phyloP scores from a whole-genome alignment of 2,329 filamentous ascomycete species.

The Cercospora zeina region DNA sequence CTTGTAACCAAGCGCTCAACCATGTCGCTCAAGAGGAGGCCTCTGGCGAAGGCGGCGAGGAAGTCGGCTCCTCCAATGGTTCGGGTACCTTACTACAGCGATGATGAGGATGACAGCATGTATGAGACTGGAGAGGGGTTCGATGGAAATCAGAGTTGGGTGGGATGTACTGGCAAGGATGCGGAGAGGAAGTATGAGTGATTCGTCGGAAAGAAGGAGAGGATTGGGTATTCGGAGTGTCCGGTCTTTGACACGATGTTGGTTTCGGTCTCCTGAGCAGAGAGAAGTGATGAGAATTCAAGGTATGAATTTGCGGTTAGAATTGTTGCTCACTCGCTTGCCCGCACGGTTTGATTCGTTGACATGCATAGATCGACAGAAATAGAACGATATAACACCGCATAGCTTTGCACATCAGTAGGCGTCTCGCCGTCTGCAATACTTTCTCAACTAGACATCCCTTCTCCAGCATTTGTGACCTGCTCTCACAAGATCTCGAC shows the following conservation, averaged over 20 bases:
- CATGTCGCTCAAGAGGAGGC: not conserved
- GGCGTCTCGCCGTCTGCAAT: not conserved
- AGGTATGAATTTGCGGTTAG: too few species aligned
- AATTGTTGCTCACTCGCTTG: not conserved
- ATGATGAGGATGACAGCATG: too few species aligned
- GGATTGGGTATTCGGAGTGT: not conserved
- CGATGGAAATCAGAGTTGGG: slow-evolving; percentile 5
- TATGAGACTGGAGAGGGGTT: slow-evolving; percentile 19
- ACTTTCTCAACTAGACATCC: not conserved
- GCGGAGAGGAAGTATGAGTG: not conserved
- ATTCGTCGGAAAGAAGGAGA: not conserved
- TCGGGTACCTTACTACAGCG: too few species aligned
- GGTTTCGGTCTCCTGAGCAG: not conserved
- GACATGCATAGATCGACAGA: not conserved
- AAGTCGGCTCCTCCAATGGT: too few species aligned
- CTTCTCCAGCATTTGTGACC: not conserved
- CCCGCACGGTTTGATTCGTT: too few species aligned
- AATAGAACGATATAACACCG: not conserved
- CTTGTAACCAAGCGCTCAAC: not conserved
- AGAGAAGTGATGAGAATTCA: not conserved
- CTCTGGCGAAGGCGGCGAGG: too few species aligned
- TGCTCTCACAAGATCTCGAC: not conserved
- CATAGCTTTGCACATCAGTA: slow-evolving; percentile 44
- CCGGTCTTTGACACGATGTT: not conserved
- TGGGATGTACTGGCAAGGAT: not conserved